Evolutionary conservation across 2,329 filamentous ascomycete species (phyloP).

Genomic region (Colletotrichum scovillei): DNA sequence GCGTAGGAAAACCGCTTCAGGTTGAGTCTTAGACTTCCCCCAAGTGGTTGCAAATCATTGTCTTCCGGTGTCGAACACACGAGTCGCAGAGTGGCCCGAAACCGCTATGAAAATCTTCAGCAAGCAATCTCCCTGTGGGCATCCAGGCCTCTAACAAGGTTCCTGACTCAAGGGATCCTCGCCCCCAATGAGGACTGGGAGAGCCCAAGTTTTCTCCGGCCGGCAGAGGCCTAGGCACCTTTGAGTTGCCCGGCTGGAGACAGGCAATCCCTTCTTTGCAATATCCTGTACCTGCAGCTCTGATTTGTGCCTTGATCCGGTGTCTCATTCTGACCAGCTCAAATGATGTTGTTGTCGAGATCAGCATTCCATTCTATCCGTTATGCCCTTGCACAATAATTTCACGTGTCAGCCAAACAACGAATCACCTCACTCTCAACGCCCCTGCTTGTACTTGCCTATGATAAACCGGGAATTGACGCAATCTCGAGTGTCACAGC

Average conservation of each 20-base stretch:
- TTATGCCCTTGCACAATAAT: background rate
- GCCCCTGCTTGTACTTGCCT: background rate
- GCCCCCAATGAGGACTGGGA: background rate
- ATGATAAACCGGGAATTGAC: background rate
- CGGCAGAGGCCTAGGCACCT: slow-evolving; percentile 7
- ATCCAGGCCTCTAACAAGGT: background rate
- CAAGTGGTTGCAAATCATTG: background rate
- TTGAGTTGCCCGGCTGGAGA: slow-evolving; percentile 11
- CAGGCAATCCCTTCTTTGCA: slow-evolving; percentile 16
- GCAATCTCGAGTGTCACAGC: background rate
- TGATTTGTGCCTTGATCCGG: slow-evolving; percentile 21
- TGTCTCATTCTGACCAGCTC: background rate
- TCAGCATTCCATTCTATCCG: slow-evolving; percentile 16
- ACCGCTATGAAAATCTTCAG: background rate
- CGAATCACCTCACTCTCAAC: background rate
- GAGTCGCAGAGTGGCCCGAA: slow-evolving; percentile 16
- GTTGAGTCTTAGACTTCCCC: background rate
- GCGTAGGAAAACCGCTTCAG: slow-evolving; percentile 5
- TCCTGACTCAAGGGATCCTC: slow-evolving; percentile 16
- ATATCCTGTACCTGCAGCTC: slow-evolving; percentile 23
- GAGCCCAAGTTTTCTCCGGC: background rate
- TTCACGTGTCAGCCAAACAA: slow-evolving; percentile 22
- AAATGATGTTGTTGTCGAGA: slow-evolving; percentile 5
- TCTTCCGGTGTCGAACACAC: slow-evolving; percentile 1
- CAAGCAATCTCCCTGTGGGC: slow-evolving; percentile 14